Evolutionary conservation across 805 yeast genomes (phyloP).

Genomic region (Kregervanrija delftensis): DNA sequence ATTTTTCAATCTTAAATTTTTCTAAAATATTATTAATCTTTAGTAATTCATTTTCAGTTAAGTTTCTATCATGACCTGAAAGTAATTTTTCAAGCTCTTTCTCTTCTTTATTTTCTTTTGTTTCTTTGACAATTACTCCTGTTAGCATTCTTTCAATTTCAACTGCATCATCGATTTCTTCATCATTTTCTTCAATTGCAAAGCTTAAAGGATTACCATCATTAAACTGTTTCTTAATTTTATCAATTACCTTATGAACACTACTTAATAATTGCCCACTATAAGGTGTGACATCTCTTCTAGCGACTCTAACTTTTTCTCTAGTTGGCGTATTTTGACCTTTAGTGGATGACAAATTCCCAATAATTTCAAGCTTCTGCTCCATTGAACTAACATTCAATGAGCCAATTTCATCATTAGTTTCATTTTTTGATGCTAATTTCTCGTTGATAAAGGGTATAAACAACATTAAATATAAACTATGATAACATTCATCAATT

Average conservation of each 20-base stretch:
- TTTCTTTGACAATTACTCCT: constrained; percentile 6
- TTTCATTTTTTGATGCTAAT: neutral
- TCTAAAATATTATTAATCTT: constrained; percentile 7
- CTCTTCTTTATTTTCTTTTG: constrained; percentile 12
- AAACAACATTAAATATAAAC: constrained; percentile 49
- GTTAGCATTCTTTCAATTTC: constrained; percentile 7
- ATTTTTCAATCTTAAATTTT: neutral
- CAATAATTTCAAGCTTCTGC: neutral
- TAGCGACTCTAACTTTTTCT: constrained; percentile 38
- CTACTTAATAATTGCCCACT: constrained; percentile 22
- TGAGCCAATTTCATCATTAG: neutral
- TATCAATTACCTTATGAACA: constrained; percentile 15
- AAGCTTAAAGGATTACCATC: constrained; percentile 19
- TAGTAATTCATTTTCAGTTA: neutral
- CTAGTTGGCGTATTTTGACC: constrained; percentile 20
- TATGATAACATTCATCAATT: constrained; percentile 66
- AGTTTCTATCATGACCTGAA: constrained; percentile 8
- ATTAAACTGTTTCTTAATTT: constrained; percentile 15
- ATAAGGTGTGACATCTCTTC: constrained; percentile 38
- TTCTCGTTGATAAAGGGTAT: constrained; percentile 14
- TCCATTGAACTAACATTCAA: neutral
- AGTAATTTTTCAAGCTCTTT: constrained; percentile 8
- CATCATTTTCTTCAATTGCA: constrained; percentile 11
- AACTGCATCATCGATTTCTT: constrained; percentile 2
- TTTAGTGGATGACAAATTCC: constrained; percentile 2